Percentiles rank a stretch among this genome's conserved stretches.
phyloP scores from a whole-genome alignment of 129 eudicot species.

The Smallanthus sonchifolius region DNA sequence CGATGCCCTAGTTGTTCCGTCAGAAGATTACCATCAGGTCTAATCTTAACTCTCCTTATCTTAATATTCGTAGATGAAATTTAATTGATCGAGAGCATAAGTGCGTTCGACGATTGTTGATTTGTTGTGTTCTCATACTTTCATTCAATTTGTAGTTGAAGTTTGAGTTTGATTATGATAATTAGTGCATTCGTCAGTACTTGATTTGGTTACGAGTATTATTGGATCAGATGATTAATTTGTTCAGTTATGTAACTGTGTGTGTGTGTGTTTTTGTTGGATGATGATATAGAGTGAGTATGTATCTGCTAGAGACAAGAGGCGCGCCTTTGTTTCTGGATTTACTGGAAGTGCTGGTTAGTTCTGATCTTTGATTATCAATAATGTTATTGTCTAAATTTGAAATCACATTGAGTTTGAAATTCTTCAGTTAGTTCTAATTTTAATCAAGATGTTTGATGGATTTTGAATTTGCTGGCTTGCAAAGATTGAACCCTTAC shows the following conservation, averaged over 20 bases:
- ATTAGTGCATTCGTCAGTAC: background rate
- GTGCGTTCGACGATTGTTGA: background rate
- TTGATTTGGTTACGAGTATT: background rate
- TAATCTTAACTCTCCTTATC: background rate
- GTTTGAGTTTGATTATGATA: background rate
- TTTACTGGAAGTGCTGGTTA: slow-evolving; percentile 97
- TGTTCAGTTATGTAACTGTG: background rate
- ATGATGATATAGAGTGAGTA: slow-evolving; percentile 74
- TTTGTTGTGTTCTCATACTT: background rate
- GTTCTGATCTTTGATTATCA: slow-evolving; percentile 15
- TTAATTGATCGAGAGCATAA: background rate
- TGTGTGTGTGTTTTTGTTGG: slow-evolving; percentile 2
- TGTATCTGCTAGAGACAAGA: slow-evolving; percentile 81
- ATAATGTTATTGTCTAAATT: background rate
- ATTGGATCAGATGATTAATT: slow-evolving; percentile 18
- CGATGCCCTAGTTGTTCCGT: slow-evolving; percentile 83
- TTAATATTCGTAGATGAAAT: background rate
- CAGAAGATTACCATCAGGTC: slow-evolving; percentile 99
- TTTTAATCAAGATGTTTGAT: too few species aligned
- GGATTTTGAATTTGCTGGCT: background rate
- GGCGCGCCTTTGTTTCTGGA: slow-evolving; percentile 92
- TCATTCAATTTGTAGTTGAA: background rate
- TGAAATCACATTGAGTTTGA: background rate
- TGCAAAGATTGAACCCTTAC: background rate
- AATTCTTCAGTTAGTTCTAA: background rate